These are phyloP conservation scores for Talaromyces adpressus DNA, from an alignment of 495 filamentous ascomycete species.

Conservation along the genomic window DNA sequence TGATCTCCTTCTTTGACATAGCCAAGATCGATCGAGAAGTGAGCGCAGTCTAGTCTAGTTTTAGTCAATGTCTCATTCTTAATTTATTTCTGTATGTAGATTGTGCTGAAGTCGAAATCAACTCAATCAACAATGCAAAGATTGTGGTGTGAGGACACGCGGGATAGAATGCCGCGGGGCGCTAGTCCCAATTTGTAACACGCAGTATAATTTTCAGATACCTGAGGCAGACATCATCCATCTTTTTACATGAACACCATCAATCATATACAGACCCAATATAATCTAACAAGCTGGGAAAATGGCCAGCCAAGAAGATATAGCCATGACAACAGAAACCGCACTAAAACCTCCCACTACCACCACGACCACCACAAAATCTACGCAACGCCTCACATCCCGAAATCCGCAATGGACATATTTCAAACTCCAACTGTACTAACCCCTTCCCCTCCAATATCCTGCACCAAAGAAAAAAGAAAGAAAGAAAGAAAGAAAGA, in stretches of 20 bases:
- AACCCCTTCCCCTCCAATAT: not conserved
- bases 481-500: too few species aligned
- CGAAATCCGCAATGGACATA: slow-evolving; percentile 46
- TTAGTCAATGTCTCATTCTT: not conserved
- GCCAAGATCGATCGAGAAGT: not conserved
- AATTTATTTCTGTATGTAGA: not conserved
- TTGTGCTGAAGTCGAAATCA: too few species aligned
- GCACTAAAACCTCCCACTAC: not conserved
- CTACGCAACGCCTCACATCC: slow-evolving; percentile 27
- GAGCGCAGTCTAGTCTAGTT: not conserved
- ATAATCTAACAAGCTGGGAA: not conserved
- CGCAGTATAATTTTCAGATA: not conserved
- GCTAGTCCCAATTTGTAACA: not conserved
- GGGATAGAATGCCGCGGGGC: not conserved
- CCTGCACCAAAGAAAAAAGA: too few species aligned
- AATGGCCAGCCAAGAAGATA: not conserved
- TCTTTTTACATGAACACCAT: not conserved
- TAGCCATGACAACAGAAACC: not conserved
- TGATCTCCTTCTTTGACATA: not conserved
- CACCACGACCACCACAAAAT: slow-evolving; percentile 25
- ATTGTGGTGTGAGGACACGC: too few species aligned
- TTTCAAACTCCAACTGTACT: slow-evolving; percentile 38
- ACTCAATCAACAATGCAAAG: too few species aligned
- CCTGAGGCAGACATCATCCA: not conserved
- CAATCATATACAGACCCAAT: too few species aligned